These are phyloP conservation scores for Tuctoria greenei DNA, from an alignment of 176 grass and related monocot genomes.

Conservation along the genomic window DNA sequence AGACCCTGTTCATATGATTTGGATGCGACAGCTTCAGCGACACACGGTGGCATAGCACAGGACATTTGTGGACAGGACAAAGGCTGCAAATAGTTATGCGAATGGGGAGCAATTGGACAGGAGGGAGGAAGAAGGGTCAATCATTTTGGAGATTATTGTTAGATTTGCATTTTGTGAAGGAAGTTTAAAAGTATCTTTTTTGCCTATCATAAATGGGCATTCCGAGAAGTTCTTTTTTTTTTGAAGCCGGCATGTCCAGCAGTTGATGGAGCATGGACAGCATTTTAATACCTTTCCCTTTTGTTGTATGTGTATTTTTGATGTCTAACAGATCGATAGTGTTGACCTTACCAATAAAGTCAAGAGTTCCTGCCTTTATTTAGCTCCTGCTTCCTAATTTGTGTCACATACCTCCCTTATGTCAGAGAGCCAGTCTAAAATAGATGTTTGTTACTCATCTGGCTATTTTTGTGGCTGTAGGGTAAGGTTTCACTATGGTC, in stretches of 20 bases:
- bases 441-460: neutral
- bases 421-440: neutral
- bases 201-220: neutral
- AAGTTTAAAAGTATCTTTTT: neutral
- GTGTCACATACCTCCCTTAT: neutral
- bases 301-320: conserved; percentile 5
- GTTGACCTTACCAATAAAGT: neutral
- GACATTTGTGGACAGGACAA: neutral
- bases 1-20: neutral
- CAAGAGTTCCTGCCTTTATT: neutral
- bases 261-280: neutral
- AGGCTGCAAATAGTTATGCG: neutral
- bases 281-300: neutral
- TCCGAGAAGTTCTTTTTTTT: no score
- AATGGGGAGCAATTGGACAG: neutral
- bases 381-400: neutral
- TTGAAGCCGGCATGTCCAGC: no score
- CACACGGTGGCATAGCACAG: neutral
- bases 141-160: neutral
- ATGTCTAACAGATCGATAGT: neutral
- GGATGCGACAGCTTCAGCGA: neutral
- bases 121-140: neutral
- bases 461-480: conserved; percentile 37
- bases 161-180: neutral
- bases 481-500: conserved; percentile 97